Conservation (phyloP, 2,329 filamentous ascomycete species). For the Phialophora tarda region DNA sequence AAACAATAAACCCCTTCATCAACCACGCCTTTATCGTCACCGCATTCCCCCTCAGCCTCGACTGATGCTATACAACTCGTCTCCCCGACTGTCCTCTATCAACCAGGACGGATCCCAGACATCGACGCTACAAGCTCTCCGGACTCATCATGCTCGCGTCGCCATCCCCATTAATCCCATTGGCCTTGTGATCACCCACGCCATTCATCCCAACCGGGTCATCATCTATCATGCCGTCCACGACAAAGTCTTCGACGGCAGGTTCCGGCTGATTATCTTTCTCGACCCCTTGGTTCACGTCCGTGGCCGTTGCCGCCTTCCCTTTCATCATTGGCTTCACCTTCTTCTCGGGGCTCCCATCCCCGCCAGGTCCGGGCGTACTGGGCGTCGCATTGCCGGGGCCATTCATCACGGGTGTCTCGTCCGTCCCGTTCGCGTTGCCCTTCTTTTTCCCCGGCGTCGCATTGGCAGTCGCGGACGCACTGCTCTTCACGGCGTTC, state of each 20-base stretch:
- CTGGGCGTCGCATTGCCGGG: slow-evolving; percentile 23
- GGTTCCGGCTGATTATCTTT: slow-evolving; percentile 15
- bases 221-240: slow-evolving; percentile 30
- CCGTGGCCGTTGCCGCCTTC: slow-evolving; percentile 52
- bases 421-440: slow-evolving; percentile 33
- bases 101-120: background rate
- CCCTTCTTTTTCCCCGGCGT: slow-evolving; percentile 35
- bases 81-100: background rate
- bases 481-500: slow-evolving; percentile 23
- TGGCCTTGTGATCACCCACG: slow-evolving; percentile 39
- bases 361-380: slow-evolving; percentile 33
- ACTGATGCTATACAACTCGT: background rate
- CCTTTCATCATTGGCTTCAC: slow-evolving; percentile 28
- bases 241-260: slow-evolving; percentile 32
- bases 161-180: slow-evolving; percentile 54
- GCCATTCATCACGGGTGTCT: slow-evolving; percentile 34
- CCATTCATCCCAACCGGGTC: slow-evolving; percentile 27
- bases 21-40: background rate
- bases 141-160: slow-evolving; percentile 82
- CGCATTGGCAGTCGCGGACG: slow-evolving; percentile 7
- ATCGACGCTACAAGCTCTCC: slow-evolving; percentile 58
- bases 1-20: background rate
- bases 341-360: slow-evolving; percentile 36
- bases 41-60: background rate
- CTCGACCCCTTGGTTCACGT: slow-evolving; percentile 19